Evolutionary conservation across 768 basidiomycete genomes (phyloP).

Genomic region (Gymnopilus dilepis): DNA sequence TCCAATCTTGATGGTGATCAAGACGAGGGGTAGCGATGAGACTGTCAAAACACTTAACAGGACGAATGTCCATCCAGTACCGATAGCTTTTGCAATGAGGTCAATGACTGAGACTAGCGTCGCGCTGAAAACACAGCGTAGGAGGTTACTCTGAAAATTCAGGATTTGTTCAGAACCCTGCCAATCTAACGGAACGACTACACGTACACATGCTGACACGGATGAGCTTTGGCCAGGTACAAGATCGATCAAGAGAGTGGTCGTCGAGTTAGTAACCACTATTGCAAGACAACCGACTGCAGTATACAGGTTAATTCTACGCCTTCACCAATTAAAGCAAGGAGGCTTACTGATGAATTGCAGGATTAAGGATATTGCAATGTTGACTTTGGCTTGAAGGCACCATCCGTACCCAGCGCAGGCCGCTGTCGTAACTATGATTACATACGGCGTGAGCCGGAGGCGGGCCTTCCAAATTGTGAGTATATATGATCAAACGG

Average conservation of each 20-base stretch:
- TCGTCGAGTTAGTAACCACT: slow-evolving; percentile 56
- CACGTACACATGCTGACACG: slow-evolving; percentile 72
- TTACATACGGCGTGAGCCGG: slow-evolving; percentile 47
- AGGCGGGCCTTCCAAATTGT: slow-evolving; percentile 49
- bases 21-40: slow-evolving; percentile 53
- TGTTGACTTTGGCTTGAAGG: slow-evolving; percentile 50
- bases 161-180: neutral
- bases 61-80: slow-evolving; percentile 72
- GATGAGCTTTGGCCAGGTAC: slow-evolving; percentile 67
- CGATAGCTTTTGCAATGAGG: slow-evolving; percentile 59
- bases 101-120: slow-evolving; percentile 66
- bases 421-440: slow-evolving; percentile 43
- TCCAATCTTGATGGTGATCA: slow-evolving; percentile 56
- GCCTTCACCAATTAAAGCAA: neutral
- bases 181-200: neutral
- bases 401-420: slow-evolving; percentile 69
- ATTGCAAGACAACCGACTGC: slow-evolving; percentile 57
- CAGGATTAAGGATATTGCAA: slow-evolving; percentile 62
- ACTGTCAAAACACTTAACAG: slow-evolving; percentile 57
- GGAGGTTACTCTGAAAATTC: slow-evolving; percentile 63
- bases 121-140: slow-evolving; percentile 68
- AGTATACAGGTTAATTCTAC: neutral
- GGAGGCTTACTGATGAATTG: slow-evolving; percentile 39
- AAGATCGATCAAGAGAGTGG: slow-evolving; percentile 71
- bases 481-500: slow-evolving; percentile 20